A percentile compares a stretch with the other conserved stretches of the same genome.
Conservation (phyloP, 2,329 filamentous ascomycete species). For the Aspergillus japonicus region DNA sequence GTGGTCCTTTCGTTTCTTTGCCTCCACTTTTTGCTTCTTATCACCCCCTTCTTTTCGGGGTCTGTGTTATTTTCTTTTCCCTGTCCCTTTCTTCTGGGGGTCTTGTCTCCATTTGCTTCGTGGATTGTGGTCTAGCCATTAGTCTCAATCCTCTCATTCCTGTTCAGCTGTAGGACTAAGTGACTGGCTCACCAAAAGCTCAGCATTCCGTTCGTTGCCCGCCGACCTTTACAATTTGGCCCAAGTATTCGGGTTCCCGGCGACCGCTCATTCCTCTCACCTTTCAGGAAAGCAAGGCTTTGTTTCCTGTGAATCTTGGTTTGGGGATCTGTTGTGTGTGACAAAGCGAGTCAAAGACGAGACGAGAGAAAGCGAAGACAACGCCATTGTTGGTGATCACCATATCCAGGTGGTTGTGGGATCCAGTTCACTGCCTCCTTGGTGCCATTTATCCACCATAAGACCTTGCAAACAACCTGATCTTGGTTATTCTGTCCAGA, state of each 20-base stretch:
- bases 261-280: constrained; percentile 4
- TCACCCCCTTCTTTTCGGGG: constrained; percentile 1
- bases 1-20: not conserved
- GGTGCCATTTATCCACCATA: not conserved
- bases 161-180: constrained; percentile 1
- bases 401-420: not conserved
- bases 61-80: constrained; percentile 3
- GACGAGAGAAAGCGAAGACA: constrained; percentile 6
- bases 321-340: not conserved
- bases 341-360: not conserved
- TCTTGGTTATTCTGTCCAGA: not conserved
- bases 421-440: not conserved
- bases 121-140: not conserved
- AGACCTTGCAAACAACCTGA: not conserved
- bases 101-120: not conserved
- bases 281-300: not conserved
- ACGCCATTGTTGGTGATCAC: constrained; percentile 13
- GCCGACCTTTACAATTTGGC: not conserved
- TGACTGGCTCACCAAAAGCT: constrained; percentile 11
- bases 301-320: not conserved
- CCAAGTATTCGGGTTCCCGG: not conserved
- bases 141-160: not conserved
- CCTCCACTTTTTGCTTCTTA: constrained; percentile 10
- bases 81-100: not conserved
- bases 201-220: constrained; percentile 19